Evolutionary conservation across 257 asterid genomes (phyloP).

Genomic region (Gentiana macrophylla): DNA sequence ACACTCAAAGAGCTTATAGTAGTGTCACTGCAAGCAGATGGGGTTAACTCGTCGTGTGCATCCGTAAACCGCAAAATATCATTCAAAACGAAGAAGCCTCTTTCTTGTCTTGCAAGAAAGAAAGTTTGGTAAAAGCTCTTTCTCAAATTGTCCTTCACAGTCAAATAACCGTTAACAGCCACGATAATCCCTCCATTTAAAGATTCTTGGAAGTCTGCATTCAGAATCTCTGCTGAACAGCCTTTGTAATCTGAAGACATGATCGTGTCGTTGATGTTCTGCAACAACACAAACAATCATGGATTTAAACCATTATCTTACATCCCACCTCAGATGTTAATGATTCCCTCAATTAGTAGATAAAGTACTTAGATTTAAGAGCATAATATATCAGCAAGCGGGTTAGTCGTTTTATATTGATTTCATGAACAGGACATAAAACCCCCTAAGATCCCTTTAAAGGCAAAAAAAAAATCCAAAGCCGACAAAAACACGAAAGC

Average conservation of each 20-base stretch:
- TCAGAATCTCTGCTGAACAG: slow-evolving; percentile 21
- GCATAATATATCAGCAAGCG: too few relatives aligned
- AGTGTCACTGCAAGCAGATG: slow-evolving; percentile 1
- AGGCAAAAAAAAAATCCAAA: too few relatives aligned
- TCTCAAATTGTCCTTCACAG: slow-evolving; percentile 14
- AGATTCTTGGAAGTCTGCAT: slow-evolving; percentile 36
- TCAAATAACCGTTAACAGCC: slow-evolving; percentile 31
- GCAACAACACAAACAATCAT: slow-evolving; percentile 3
- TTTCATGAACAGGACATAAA: too few relatives aligned
- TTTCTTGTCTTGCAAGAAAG: slow-evolving; percentile 46
- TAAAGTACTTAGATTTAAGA: too few relatives aligned
- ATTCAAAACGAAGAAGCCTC: slow-evolving; percentile 43
- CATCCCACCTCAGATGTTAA: too few relatives aligned
- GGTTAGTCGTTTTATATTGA: too few relatives aligned
- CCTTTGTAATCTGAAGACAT: slow-evolving; percentile 39
- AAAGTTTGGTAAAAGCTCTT: slow-evolving; percentile 44
- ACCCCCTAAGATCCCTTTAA: too few relatives aligned
- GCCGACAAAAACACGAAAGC: too few relatives aligned
- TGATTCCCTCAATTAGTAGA: too few relatives aligned
- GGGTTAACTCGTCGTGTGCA: slow-evolving; percentile 2
- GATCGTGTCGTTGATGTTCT: slow-evolving; percentile 50
- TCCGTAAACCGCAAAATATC: slow-evolving; percentile 37
- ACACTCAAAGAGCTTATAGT: slow-evolving; percentile 6
- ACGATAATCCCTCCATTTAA: slow-evolving; percentile 36
- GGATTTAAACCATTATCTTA: too few relatives aligned